Evolutionary conservation across 2,329 filamentous ascomycete species (phyloP), one percentile per base, ranked within the genome.

Genomic region (Metarhizium anisopliae): DNA sequence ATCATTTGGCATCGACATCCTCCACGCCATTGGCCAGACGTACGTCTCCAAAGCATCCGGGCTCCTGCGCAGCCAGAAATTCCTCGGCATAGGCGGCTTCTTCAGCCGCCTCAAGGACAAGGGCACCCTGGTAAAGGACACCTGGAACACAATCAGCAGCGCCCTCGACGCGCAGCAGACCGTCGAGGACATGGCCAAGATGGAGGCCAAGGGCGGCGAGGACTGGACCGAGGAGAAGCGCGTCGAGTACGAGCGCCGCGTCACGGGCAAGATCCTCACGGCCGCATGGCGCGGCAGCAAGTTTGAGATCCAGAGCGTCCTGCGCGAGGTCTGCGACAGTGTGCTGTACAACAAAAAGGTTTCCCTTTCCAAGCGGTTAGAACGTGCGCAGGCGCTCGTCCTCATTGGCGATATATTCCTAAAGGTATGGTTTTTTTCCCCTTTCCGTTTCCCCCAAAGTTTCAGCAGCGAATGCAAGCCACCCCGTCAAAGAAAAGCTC

Each of bases 191-290:
- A 97, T 99, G 94, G 92, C 91, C 55, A 91, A 93, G 70, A 80
- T 93, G 73, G 94, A 99, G 75, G 89, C 96, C 77, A 86, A 86
- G 66, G 94, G 93, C 54, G 94, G 94, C 52, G 94, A 96, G 55
- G 91, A 96, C 59, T 99, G 94, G 94, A 97, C 94, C 1, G 94
- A 99, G 60, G 94, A 97, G 83, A 92, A 89, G 78, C 91, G 92
- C 74, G 86, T 86, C 47, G 94, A 99, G 75, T 96, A 95, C 66
- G 94, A 97, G 78, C 87, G 93, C 67, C 85, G 87, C 64, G 93
- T 97, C 29, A 99, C 94, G 10, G 94, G 94, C 67, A 99, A 99
- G 82, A 97, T 99, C 62, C 82, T 99, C 43, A 95, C 91, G 4
- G 94, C 94, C 3, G 94, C 94, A 11, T 99, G 94, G 94, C 80